Base-by-base conservation (phyloP, 2,329 filamentous ascomycete species). In the Capronia epimyces region DNA sequence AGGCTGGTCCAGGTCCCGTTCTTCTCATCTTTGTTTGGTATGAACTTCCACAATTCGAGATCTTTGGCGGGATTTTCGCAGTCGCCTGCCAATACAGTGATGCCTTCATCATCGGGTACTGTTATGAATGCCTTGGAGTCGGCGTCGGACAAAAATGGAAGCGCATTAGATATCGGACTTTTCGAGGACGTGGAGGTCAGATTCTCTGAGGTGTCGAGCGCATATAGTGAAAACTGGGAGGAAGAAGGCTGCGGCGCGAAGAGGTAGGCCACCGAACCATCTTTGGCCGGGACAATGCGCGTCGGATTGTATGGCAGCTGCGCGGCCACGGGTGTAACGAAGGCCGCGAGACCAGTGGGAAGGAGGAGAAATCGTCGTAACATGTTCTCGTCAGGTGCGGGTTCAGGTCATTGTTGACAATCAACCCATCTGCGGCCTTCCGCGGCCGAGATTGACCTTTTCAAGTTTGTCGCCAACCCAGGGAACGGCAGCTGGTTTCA, bases 291-390 rank as follows among this genome's bases (percentile, higher is more conserved):
- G 91, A 77, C 46, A 32, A 94, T 77, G 24, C 79, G 81, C 0
- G 89, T 89, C 2, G 88, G 86, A 49, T 83, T 82, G 71, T 94
- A 95, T 21, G 88, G 89, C 46, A 89, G 76, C 43, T 72, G 66
- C 34, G 71, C 69, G 46, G 62, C 53, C 22, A 51, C 54, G 15
- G 51, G 57, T 53, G 57, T 48, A 21, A 56, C 52, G 20, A 53
- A 36, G 36, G 54, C 43, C 49, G 50, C 42, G 8, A 57, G 48
- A 47, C 49, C 55, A 12, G 36, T 45, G 49, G 36, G 49, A 16
- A 52, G 42, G 40, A 56, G 47, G 18, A 37, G 15, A 31, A 46
- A 45, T 15, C 34, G 31, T 43, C 20, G 45, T 20, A 44, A 24
- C 53, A 53, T 60, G 44, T 48, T n/a, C 49, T 49, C 46, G 29